phyloP scores from a whole-genome alignment of 2,329 filamentous ascomycete genomes.

The Claviceps africana region DNA sequence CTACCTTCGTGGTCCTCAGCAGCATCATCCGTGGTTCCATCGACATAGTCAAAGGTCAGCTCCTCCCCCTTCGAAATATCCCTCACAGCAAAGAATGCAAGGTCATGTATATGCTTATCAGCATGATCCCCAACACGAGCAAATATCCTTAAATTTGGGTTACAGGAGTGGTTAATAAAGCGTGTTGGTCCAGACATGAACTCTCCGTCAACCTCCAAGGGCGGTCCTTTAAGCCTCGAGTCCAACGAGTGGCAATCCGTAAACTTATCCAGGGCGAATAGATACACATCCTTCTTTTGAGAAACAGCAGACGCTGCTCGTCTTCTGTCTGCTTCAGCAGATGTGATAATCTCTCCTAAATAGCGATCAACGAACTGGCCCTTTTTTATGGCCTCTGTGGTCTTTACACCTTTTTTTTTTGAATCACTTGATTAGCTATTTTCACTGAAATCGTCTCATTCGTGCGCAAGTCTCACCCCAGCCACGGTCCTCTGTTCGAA shows the following conservation, averaged over 20 bases:
- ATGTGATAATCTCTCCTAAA: constrained; percentile 56
- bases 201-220: constrained; percentile 55
- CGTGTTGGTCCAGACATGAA: constrained; percentile 65
- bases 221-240: constrained; percentile 37
- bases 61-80: constrained; percentile 54
- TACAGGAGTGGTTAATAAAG: constrained; percentile 74
- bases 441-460: neutral
- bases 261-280: constrained; percentile 76
- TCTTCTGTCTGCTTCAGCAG: constrained; percentile 48
- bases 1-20: constrained; percentile 28
- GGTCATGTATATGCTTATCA: constrained; percentile 59
- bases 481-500: constrained; percentile 56
- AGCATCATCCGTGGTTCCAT: constrained; percentile 41
- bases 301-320: constrained; percentile 41
- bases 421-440: neutral
- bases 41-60: constrained; percentile 68
- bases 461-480: constrained; percentile 45
- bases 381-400: constrained; percentile 46
- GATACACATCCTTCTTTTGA: constrained; percentile 59
- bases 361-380: constrained; percentile 75
- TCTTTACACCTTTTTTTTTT: constrained; percentile 42
- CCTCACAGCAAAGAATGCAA: constrained; percentile 59
- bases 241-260: constrained; percentile 42
- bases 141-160: constrained; percentile 68
- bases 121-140: constrained; percentile 65